Percentiles rank a stretch among this genome's conserved stretches.
Conservation (phyloP, 306 rosid species). For the Sphenostylis stenocarpa region DNA sequence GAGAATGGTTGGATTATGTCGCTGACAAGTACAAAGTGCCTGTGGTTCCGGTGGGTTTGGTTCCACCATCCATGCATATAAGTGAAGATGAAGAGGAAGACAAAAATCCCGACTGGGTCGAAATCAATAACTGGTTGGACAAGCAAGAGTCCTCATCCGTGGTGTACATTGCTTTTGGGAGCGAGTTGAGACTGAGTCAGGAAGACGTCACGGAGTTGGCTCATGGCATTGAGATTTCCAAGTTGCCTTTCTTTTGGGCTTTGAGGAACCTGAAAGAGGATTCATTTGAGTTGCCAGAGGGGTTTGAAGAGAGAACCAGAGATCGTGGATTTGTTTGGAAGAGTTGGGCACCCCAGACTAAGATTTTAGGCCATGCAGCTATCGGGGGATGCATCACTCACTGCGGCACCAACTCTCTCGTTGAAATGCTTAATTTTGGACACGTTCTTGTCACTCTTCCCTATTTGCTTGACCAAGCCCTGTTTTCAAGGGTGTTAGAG, state of each 20-base stretch:
- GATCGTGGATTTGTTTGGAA: slow-evolving; percentile 52
- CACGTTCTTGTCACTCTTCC: slow-evolving; percentile 46
- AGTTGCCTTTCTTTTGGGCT: not conserved
- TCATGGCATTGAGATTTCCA: slow-evolving; percentile 47
- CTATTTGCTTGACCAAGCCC: slow-evolving; percentile 37
- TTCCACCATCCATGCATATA: not conserved
- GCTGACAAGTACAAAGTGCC: not conserved
- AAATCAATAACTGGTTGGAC: slow-evolving; percentile 33
- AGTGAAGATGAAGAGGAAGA: not conserved
- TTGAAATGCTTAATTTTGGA: slow-evolving; percentile 50
- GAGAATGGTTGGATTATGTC: not conserved
- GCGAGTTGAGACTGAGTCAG: slow-evolving; percentile 33
- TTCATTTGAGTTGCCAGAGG: slow-evolving; percentile 41
- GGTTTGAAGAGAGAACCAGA: slow-evolving; percentile 52
- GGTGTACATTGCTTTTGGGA: slow-evolving; percentile 43
- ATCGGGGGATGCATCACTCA: slow-evolving; percentile 26
- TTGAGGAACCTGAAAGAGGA: not conserved
- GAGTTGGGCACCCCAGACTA: not conserved
- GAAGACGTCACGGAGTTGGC: slow-evolving; percentile 40
- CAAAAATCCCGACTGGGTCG: slow-evolving; percentile 28
- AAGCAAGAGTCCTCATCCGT: slow-evolving; percentile 32
- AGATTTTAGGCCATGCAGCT: slow-evolving; percentile 39
- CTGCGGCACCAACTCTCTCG: slow-evolving; percentile 25
- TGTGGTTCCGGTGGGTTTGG: not conserved
- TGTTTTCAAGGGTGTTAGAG: slow-evolving; percentile 37